Percentiles rank a stretch among this genome's conserved stretches.
phyloP scores from a whole-genome alignment of 1,284 basidiomycete genomes.

The Ceratobasidium sp. region DNA sequence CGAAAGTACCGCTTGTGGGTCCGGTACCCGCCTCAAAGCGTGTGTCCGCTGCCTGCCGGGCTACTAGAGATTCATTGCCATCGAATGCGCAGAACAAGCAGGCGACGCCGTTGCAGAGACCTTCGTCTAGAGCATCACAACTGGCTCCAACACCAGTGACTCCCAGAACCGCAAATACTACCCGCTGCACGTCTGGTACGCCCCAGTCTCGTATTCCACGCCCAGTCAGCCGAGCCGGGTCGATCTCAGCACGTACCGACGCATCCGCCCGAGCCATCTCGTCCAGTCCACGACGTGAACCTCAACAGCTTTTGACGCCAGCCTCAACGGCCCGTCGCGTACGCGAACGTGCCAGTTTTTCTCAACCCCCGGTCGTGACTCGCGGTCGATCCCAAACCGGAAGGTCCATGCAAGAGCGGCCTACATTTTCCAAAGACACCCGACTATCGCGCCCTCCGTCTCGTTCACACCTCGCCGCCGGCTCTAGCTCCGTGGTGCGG shows the following conservation, averaged over 20 bases:
- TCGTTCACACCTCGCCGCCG: conserved; percentile 7
- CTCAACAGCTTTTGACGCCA: conserved; percentile 35
- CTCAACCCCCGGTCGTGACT: background rate
- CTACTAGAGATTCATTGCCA: background rate
- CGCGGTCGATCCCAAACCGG: conserved; percentile 14
- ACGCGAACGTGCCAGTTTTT: conserved; percentile 11
- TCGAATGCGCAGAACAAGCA: too few relatives aligned
- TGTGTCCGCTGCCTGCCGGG: background rate
- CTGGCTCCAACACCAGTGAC: background rate
- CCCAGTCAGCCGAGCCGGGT: conserved; percentile 32
- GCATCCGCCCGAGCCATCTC: background rate
- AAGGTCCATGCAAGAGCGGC: conserved; percentile 17
- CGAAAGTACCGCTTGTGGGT: conserved; percentile 28
- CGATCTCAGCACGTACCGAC: conserved; percentile 9
- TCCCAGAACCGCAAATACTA: background rate
- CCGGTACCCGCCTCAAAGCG: conserved; percentile 30
- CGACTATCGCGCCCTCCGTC: conserved; percentile 26
- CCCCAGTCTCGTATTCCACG: conserved; percentile 38
- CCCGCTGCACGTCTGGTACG: background rate
- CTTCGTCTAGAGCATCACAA: background rate
- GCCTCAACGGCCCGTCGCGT: conserved; percentile 2
- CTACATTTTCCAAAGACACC: background rate
- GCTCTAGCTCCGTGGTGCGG: background rate
- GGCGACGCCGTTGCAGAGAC: background rate
- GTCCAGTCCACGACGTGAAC: background rate